Evolutionary conservation across 805 yeast species (phyloP), one percentile per base, ranked within the genome.

Genomic region (Saccharomycopsis babjevae): DNA sequence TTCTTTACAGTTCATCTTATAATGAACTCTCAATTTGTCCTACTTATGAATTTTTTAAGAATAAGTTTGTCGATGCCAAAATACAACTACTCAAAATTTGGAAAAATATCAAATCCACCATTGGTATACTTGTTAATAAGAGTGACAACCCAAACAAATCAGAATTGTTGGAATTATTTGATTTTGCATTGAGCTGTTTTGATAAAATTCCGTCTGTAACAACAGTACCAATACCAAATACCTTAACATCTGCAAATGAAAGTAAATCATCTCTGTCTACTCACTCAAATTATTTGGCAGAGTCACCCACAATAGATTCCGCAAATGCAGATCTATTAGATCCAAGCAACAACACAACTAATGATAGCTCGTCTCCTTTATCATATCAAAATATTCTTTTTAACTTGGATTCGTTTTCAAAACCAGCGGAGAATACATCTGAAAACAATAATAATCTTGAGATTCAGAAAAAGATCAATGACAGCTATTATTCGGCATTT

Each of bases 21-120:
- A 86, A 85, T 69, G 90, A 85, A 64, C 75, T 83, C 69, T 80
- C 88, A 30, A 77, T 84, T 61, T 79, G 86, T 70, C 78, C 89
- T 60, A 76, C 80, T 66, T 76, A 84, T 67, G 90, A 85, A 66
- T 79, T 79, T 62, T 86, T 83, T 73, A 78, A 85, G 64, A 73
- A 77, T 50, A 85, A 85, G 68, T 84, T 86, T 65, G 79, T 82
- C 40, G 81, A 84, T 34, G 76, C 88, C 2, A 76, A 89, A 59
- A 76, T 77, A 61, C 85, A 83, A 66, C 74, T 86, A 59, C 83
- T 85, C 13, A 83, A 80, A 30, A 77, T 86, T 42, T 86, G 90
- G 89, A 74, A 76, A 43, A 77, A 81, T 42, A 81, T 86, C 32
- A 81, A 79, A 65, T 72, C 74, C n/a, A 81, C 83, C 50, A 77